These are phyloP conservation scores for Stephanocyclus meneghinianus DNA, from an alignment of 352 stramenopile genomes.

Conservation along the genomic window DNA sequence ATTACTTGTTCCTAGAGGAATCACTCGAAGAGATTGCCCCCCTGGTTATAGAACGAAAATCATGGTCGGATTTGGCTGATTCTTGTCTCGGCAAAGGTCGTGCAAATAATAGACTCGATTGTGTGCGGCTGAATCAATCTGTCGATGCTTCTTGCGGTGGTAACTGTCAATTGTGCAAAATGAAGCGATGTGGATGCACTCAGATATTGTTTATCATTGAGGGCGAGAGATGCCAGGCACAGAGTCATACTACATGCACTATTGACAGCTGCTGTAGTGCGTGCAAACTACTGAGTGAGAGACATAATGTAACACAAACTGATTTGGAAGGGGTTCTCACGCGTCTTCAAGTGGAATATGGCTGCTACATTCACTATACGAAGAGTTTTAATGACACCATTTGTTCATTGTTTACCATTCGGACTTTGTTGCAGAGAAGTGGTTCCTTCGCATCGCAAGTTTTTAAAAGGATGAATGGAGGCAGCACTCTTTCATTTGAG, in stretches of 20 bases:
- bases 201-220: slow-evolving; percentile 74
- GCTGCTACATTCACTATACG: slow-evolving; percentile 57
- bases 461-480: slow-evolving; percentile 1
- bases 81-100: slow-evolving; percentile 46
- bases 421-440: slow-evolving; percentile 31
- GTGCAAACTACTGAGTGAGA: slow-evolving; percentile 48
- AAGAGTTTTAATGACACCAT: slow-evolving; percentile 63
- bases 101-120: slow-evolving; percentile 53
- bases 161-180: slow-evolving; percentile 62
- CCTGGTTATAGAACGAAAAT: slow-evolving; percentile 62
- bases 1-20: slow-evolving; percentile 61
- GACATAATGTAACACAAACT: slow-evolving; percentile 57
- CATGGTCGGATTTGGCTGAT: slow-evolving; percentile 68
- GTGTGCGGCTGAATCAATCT: slow-evolving; percentile 43
- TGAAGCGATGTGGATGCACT: slow-evolving; percentile 60
- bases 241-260: slow-evolving; percentile 48
- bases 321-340: slow-evolving; percentile 51
- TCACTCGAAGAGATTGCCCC: slow-evolving; percentile 39
- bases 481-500: slow-evolving; percentile 35
- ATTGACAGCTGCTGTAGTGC: slow-evolving; percentile 38
- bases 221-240: slow-evolving; percentile 50
- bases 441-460: not conserved
- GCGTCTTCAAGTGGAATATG: slow-evolving; percentile 56
- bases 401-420: slow-evolving; percentile 54
- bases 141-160: slow-evolving; percentile 19